Evolutionary conservation across 2,329 filamentous ascomycete species (phyloP).

Genomic region (Ilyonectria robusta): DNA sequence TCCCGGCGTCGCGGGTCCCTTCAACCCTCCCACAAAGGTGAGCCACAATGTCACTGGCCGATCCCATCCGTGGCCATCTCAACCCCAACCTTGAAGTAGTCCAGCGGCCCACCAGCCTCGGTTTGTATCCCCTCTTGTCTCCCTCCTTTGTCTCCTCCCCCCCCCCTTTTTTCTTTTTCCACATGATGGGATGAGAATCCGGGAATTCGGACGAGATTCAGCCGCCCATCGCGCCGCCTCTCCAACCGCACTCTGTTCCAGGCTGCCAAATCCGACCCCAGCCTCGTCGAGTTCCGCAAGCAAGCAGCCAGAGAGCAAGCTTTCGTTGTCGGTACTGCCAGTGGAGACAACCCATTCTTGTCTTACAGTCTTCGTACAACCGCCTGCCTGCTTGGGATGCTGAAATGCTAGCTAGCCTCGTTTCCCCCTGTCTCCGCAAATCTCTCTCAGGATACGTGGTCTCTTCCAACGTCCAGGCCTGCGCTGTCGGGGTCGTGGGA

Average conservation of each 20-base stretch:
- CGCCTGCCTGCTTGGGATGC: background rate
- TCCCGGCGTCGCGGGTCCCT: background rate
- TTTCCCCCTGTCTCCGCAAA: slow-evolving; percentile 22
- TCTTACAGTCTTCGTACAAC: slow-evolving; percentile 4
- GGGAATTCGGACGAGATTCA: background rate
- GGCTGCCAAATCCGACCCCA: background rate
- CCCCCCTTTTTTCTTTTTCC: too few species aligned
- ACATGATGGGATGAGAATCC: background rate
- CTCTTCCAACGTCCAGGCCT: slow-evolving; percentile 17
- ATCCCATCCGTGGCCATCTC: slow-evolving; percentile 13
- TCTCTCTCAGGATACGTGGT: slow-evolving; percentile 29
- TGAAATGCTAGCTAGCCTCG: slow-evolving; percentile 18
- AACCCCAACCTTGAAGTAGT: slow-evolving; percentile 10
- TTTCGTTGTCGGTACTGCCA: background rate
- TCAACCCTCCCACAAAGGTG: background rate
- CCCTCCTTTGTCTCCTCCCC: background rate
- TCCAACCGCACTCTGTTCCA: background rate
- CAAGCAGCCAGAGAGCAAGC: background rate
- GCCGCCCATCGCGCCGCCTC: background rate
- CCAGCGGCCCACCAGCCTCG: slow-evolving; percentile 13
- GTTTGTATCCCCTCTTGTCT: background rate
- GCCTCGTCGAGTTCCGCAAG: background rate
- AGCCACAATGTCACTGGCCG: background rate
- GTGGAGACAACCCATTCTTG: slow-evolving; percentile 11
- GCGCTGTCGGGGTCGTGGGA: background rate